phyloP scores from a whole-genome alignment of 176 grass and related monocot species.

The Stipa capillata region DNA sequence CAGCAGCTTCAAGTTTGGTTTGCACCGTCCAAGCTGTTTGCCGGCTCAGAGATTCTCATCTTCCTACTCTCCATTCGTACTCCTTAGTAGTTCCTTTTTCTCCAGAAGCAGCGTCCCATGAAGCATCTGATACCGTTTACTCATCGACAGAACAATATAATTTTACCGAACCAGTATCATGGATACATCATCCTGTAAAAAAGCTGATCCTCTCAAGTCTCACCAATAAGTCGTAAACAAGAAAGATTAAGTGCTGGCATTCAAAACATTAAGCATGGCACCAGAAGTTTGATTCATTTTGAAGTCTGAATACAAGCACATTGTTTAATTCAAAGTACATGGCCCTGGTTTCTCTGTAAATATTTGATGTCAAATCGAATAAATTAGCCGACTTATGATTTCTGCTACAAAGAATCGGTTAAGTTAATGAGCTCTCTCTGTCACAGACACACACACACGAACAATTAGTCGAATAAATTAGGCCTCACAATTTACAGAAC shows the following conservation, averaged over 20 bases:
- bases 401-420: constrained; percentile 6
- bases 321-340: neutral
- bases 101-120: no score
- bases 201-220: no score
- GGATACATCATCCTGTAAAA: no score
- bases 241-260: no score
- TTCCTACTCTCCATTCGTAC: no score
- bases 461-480: constrained; percentile 9
- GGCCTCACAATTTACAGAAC: constrained; percentile 39
- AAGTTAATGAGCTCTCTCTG: neutral
- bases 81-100: no score
- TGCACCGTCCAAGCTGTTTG: constrained; percentile 1
- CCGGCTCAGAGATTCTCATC: no score
- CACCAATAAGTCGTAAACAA: no score
- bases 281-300: neutral
- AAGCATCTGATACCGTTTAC: no score
- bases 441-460: neutral
- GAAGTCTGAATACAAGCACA: neutral
- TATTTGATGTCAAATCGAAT: neutral
- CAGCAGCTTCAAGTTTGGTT: neutral
- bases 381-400: neutral
- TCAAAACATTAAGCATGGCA: no score
- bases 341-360: neutral
- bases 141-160: no score
- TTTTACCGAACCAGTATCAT: no score